Evolutionary conservation across 352 stramenopile genomes (phyloP), one percentile per base, ranked within the genome.

Genomic region (Pythium biforme): DNA sequence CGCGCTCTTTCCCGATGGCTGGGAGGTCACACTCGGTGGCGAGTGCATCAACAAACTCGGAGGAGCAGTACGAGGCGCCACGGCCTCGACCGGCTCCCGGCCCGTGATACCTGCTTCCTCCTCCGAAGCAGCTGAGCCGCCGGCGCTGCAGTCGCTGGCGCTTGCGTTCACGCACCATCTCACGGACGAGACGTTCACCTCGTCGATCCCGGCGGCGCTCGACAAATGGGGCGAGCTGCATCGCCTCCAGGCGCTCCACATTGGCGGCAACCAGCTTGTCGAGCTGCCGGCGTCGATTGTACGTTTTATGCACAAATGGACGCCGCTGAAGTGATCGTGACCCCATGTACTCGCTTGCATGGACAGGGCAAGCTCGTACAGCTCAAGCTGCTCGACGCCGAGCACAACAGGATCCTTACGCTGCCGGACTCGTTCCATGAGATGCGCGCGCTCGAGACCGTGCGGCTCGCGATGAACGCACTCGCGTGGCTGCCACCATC

Each of bases 281-380:
- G 79, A 88, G 1, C 55, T 93, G 4, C 83, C 83, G 14, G 26
- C 70, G 27, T 91, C 83, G 11, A 79, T 93, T 27, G 82, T 91
- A 73, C 26, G 75, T 61, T 48, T 40, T 39, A 54, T 49, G 49
- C 39, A 48, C 41, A 52, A 52, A 4, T 60, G 26, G 50, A 39
- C 41, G 43, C 26, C 6, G 26, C 41, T 48, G 41, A 33, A 55
- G 25, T 26, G 48, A 66, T n/a, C 64, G 19, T 39, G 49, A 55
- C 1, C 4, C 19, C 17, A 41, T 41, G 23, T 48, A 25, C 8
- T 6, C 10, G 23, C 19, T 48, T 26, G 23, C 41, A 10, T 20
- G 6, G n/a, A 52, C 61, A 89, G 82, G 80, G 76, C 22, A 75
- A 81, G 37, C 70, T 91, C 20, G 72, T 79, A 27, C 70, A 72